Percentiles rank a stretch among this genome's conserved stretches.
Evolutionary conservation across 176 grass and related monocot species (phyloP).

Genomic region (Hsuehochloa calcarea): DNA sequence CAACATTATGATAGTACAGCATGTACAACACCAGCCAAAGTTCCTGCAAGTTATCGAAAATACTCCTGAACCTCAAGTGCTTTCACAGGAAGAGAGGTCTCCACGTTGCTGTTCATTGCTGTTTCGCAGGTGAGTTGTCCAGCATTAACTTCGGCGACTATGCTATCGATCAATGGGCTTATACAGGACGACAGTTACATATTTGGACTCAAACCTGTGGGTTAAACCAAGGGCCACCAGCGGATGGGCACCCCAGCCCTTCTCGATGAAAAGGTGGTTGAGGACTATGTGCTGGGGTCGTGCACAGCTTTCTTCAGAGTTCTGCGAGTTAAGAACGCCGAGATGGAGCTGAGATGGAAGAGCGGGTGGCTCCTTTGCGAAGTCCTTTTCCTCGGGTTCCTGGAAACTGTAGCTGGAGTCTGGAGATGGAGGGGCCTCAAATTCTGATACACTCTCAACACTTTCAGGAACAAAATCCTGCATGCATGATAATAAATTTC

Average conservation of each 20-base stretch:
- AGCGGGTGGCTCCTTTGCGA: conserved; percentile 83
- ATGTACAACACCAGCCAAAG: conserved; percentile 40
- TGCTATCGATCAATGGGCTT: conserved; percentile 74
- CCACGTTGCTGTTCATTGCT: conserved; percentile 21
- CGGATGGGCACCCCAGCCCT: conserved; percentile 65
- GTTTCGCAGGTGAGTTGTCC: conserved; percentile 49
- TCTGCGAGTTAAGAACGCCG: conserved; percentile 68
- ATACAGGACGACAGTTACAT: conserved; percentile 88
- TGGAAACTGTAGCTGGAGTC: conserved; percentile 75
- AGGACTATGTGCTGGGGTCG: conserved; percentile 87
- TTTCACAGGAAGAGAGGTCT: conserved; percentile 42
- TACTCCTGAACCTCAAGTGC: conserved; percentile 41
- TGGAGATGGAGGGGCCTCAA: conserved; percentile 72
- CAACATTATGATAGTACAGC: conserved; percentile 28
- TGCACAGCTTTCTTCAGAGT: conserved; percentile 54
- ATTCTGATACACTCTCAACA: conserved; percentile 78
- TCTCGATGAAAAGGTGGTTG: conserved; percentile 98
- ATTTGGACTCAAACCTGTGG: conserved; percentile 93
- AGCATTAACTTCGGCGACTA: conserved; percentile 41
- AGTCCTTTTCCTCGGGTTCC: conserved; percentile 75
- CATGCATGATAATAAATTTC: conserved; percentile 7
- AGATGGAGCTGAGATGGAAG: conserved; percentile 80
- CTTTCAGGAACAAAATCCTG: conserved; percentile 97
- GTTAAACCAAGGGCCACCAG: conserved; percentile 88
- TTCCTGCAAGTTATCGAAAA: conserved; percentile 39